Conservation (phyloP, 1,284 basidiomycete genomes). For the Cutaneotrichosporon cyanovorans region DNA sequence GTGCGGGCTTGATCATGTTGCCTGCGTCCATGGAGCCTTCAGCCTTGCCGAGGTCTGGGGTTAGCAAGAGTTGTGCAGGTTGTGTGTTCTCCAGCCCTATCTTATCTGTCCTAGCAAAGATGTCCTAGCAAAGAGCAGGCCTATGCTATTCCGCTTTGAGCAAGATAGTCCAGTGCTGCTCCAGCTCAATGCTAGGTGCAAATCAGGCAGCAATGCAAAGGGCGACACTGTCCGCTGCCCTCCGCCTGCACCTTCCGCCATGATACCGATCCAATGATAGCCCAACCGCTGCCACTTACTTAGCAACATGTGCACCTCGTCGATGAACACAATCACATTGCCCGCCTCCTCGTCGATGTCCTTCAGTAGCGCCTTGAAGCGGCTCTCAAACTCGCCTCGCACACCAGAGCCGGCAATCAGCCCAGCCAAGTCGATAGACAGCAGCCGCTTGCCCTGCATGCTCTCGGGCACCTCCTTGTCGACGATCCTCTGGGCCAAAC, state of each 20-base stretch:
- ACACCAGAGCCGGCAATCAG: conserved; percentile 82
- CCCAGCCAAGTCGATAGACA: conserved; percentile 70
- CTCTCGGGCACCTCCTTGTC: conserved; percentile 87
- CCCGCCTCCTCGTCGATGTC: conserved; percentile 78
- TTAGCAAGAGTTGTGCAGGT: too few species aligned
- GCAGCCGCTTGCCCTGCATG: conserved; percentile 68
- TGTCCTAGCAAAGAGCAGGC: too few species aligned
- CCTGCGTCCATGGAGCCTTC: conserved; percentile 88
- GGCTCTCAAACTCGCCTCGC: conserved; percentile 84
- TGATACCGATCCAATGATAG: too few species aligned
- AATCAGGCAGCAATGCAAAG: too few species aligned
- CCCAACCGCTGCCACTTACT: too few species aligned
- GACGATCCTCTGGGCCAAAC: conserved; percentile 73
- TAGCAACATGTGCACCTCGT: conserved; percentile 61
- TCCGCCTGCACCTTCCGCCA: too few species aligned
- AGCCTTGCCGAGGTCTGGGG: conserved; percentile 73
- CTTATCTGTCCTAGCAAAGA: too few species aligned
- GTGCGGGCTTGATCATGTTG: conserved; percentile 55
- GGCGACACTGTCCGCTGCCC: too few species aligned
- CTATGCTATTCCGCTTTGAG: too few species aligned
- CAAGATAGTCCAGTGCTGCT: too few species aligned
- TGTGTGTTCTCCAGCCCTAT: neutral
- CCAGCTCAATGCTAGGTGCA: too few species aligned
- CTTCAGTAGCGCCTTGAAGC: conserved; percentile 74
- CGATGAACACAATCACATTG: conserved; percentile 71